A percentile compares a stretch with the other conserved stretches of the same genome.
phyloP scores from a whole-genome alignment of 805 yeast genomes.

The Ogataea allantospora region DNA sequence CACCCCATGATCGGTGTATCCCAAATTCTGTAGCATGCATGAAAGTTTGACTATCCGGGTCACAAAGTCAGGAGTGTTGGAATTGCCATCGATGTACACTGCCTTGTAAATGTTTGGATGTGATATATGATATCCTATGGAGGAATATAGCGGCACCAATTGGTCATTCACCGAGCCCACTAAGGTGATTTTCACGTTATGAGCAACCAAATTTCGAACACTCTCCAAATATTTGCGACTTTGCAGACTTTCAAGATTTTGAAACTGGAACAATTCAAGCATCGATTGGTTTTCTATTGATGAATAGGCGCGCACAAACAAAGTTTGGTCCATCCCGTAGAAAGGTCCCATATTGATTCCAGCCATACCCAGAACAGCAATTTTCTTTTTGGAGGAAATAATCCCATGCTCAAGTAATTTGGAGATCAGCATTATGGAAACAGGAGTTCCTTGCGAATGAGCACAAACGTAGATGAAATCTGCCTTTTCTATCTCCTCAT shows the following conservation, averaged over 20 bases:
- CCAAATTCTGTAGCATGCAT: constrained; percentile 69
- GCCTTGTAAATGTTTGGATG: constrained; percentile 93
- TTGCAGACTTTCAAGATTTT: constrained; percentile 68
- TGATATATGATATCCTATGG: constrained; percentile 73
- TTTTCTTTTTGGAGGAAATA: constrained; percentile 42
- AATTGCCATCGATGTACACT: constrained; percentile 80
- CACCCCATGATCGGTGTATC: constrained; percentile 82
- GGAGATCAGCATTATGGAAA: constrained; percentile 76
- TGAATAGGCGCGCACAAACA: constrained; percentile 84
- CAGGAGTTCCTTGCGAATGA: constrained; percentile 96
- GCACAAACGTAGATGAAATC: constrained; percentile 90
- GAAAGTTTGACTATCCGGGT: constrained; percentile 71
- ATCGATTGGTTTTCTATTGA: constrained; percentile 87
- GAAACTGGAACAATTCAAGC: constrained; percentile 84
- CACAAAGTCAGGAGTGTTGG: constrained; percentile 77
- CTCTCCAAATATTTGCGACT: constrained; percentile 70
- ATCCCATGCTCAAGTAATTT: constrained; percentile 62
- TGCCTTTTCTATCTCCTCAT: constrained; percentile 44
- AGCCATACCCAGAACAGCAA: constrained; percentile 90
- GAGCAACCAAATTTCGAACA: constrained; percentile 58
- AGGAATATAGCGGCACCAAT: constrained; percentile 87
- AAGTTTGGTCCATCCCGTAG: constrained; percentile 80
- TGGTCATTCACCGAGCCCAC: constrained; percentile 94
- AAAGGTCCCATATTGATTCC: constrained; percentile 94
- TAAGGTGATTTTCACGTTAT: constrained; percentile 74